A percentile compares a stretch with the other conserved stretches of the same genome.
Conservation (phyloP, 163 green algal genomes). For the Picocystis sp. region DNA sequence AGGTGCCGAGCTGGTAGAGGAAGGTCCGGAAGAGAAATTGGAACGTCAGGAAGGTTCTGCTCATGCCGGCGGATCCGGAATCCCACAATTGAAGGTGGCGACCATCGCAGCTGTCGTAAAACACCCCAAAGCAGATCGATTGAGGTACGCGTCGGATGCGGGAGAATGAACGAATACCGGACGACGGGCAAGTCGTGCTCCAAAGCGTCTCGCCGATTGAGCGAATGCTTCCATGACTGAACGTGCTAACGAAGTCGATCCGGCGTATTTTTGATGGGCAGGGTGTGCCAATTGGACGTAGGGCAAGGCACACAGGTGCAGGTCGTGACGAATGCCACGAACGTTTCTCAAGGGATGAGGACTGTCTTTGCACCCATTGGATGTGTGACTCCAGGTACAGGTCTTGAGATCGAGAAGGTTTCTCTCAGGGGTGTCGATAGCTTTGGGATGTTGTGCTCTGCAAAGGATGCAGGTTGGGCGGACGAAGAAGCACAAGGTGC, state of each 20-base stretch:
- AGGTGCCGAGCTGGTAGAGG: conserved; percentile 1
- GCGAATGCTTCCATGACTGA: too few species aligned
- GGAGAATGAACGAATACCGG: too few species aligned
- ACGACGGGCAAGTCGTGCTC: too few species aligned
- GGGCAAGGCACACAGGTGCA: conserved; percentile 10
- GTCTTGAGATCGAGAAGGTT: conserved; percentile 29
- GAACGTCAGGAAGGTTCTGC: too few species aligned
- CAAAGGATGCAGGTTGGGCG: conserved; percentile 59
- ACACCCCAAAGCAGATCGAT: conserved; percentile 47
- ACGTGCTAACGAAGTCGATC: too few species aligned
- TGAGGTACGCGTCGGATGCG: too few species aligned
- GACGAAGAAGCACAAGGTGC: conserved; percentile 9
- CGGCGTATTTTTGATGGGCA: neutral
- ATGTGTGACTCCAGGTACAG: conserved; percentile 32
- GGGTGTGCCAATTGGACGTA: conserved; percentile 5
- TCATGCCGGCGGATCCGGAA: neutral
- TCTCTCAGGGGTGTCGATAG: conserved; percentile 52
- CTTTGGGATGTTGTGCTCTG: conserved; percentile 66
- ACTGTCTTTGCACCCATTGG: conserved; percentile 48
- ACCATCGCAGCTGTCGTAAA: conserved; percentile 32
- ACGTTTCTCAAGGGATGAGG: conserved; percentile 42
- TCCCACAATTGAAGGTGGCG: conserved; percentile 24
- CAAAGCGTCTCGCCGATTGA: too few species aligned
- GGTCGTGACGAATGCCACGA: conserved; percentile 50
- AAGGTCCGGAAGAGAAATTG: too few species aligned